Percentiles rank a stretch among this genome's conserved stretches.
Evolutionary conservation across 208 protist genomes (phyloP).

Genomic region (Porcisia deanei): DNA sequence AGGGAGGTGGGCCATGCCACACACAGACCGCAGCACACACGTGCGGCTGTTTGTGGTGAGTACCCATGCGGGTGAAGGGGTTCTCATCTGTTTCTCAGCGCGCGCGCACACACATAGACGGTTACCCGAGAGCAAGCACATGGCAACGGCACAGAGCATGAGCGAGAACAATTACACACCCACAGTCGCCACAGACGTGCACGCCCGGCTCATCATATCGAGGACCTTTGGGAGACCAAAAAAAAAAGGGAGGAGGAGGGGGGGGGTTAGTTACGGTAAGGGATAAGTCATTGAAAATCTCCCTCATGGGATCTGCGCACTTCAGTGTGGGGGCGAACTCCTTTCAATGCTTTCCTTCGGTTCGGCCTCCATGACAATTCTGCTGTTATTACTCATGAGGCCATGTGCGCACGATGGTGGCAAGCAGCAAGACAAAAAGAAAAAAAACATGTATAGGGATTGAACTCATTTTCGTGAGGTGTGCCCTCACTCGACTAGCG

Average conservation of each 20-base stretch:
- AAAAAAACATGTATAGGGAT: not conserved
- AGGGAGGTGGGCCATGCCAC: not conserved
- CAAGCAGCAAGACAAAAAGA: not conserved
- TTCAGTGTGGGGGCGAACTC: not conserved
- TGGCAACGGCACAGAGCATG: not conserved
- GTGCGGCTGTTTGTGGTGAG: not conserved
- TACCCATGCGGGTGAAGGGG: not conserved
- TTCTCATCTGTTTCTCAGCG: not conserved
- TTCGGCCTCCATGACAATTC: not conserved
- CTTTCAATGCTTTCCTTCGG: not conserved
- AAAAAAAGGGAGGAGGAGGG: not conserved
- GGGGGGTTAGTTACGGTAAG: not conserved
- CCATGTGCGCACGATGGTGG: not conserved
- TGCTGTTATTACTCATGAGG: not conserved
- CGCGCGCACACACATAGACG: not conserved
- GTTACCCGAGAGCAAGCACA: constrained; percentile 5
- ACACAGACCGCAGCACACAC: not conserved
- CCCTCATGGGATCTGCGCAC: not conserved
- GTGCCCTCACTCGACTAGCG: constrained; percentile 31
- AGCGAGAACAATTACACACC: not conserved
- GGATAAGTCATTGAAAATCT: not conserved
- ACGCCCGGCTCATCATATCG: not conserved
- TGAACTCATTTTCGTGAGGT: not conserved
- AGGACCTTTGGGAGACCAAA: not conserved
- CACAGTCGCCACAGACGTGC: not conserved